Evolutionary conservation across 2,329 filamentous ascomycete genomes (phyloP), one percentile per base, ranked within the genome.

Genomic region (Ascochyta fabae): DNA sequence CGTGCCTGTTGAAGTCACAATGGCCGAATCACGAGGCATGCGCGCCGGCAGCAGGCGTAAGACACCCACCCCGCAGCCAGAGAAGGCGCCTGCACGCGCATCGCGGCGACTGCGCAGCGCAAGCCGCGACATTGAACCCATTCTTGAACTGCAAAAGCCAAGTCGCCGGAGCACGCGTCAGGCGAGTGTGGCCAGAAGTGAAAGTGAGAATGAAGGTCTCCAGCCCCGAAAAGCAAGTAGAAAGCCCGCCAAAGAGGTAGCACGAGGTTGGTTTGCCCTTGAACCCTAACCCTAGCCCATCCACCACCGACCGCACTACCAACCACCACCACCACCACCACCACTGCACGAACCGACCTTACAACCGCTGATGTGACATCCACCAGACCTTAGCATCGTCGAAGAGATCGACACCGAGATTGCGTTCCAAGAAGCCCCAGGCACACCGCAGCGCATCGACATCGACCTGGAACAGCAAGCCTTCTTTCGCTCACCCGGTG

Each of bases 31-130:
- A 44, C 67, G 68, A 60, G 58, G 67, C 44, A 63, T 68, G 60
- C 74, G 72, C 47, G 59, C 72, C 8, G 66, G 63, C 31, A 73
- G 65, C 60, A 73, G 74, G 51, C 73, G 67, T 62, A 73, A 56
- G 29, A 71, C 68, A n/a, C 69, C 68, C 15, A 68, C 67, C 41
- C 68, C 69, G 45, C 68, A 73, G 9, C 57, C 67, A 34, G 59
- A 65, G 48, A 49, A 58, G 35, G 58, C 59, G 47, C 38, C 60
- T 22, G 66, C 48, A 55, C 71, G 66, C 58, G 59, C 59, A 53
- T 53, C 69, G 58, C 70, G 75, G 40, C 62, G 56, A 23, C 69
- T 75, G 41, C 71, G 77, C 62, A 78, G 76, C 64, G 71, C 70
- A 47, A 79, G 77, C 63, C 73, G 69, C 52, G 78, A 79, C 40